These are phyloP conservation scores for Barnettozyma pratensis DNA, from an alignment of 805 yeast genomes.

Conservation along the genomic window DNA sequence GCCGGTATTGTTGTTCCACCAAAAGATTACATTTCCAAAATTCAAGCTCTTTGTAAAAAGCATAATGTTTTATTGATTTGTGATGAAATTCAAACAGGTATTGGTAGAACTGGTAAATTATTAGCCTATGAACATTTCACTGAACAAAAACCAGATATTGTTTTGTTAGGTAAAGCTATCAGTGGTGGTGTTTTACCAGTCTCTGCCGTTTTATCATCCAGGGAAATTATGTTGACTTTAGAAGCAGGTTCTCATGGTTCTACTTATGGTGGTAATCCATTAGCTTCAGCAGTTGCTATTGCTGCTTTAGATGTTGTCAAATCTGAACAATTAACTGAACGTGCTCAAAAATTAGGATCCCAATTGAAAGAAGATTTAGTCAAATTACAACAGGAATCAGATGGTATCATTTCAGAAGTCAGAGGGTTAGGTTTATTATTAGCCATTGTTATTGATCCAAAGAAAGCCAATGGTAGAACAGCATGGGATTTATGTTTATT, in stretches of 20 bases:
- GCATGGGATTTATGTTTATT: slow-evolving; percentile 95
- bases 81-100: slow-evolving; percentile 97
- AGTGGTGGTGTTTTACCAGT: slow-evolving; percentile 95
- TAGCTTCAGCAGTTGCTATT: slow-evolving; percentile 87
- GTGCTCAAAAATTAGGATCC: slow-evolving; percentile 68
- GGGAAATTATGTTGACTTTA: slow-evolving; percentile 80
- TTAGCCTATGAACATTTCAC: slow-evolving; percentile 84
- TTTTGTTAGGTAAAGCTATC: slow-evolving; percentile 88
- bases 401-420: slow-evolving; percentile 55
- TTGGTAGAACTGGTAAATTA: slow-evolving; percentile 95
- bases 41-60: slow-evolving; percentile 68
- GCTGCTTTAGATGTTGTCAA: slow-evolving; percentile 88
- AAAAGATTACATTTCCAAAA: slow-evolving; percentile 66
- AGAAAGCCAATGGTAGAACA: slow-evolving; percentile 79
- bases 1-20: slow-evolving; percentile 98
- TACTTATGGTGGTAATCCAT: slow-evolving; percentile 96
- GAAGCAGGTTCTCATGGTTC: slow-evolving; percentile 98
- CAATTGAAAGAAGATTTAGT: slow-evolving; percentile 56
- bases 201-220: slow-evolving; percentile 86
- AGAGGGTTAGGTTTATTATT: slow-evolving; percentile 72
- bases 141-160: slow-evolving; percentile 79
- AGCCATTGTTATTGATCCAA: slow-evolving; percentile 86
- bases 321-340: slow-evolving; percentile 80
- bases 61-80: slow-evolving; percentile 87
- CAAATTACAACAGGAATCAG: slow-evolving; percentile 45